phyloP scores from a whole-genome alignment of 768 basidiomycete species.

The Suillus ampliporus region DNA sequence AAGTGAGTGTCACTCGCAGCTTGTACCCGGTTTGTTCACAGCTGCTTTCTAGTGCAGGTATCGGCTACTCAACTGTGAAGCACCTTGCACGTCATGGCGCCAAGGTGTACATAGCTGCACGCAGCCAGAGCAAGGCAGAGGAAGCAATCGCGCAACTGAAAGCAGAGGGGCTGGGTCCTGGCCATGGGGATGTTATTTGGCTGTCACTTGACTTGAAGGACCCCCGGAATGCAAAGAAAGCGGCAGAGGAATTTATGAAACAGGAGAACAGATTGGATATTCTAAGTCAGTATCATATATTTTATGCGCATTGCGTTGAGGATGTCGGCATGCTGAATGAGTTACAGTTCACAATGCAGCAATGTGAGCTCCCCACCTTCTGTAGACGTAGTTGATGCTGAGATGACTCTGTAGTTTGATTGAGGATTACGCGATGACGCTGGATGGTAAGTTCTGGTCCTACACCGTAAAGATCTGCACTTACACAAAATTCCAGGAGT shows the following conservation, averaged over 20 bases:
- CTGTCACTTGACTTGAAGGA: constrained; percentile 57
- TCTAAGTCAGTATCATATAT: constrained; percentile 45
- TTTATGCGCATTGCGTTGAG: not conserved
- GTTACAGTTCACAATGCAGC: constrained; percentile 61
- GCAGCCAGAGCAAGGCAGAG: constrained; percentile 50
- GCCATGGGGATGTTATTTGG: constrained; percentile 53
- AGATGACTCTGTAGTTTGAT: constrained; percentile 24
- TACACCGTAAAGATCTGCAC: too few relatives aligned
- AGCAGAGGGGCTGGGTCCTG: constrained; percentile 47
- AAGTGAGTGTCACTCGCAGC: constrained; percentile 42
- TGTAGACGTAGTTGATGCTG: not conserved
- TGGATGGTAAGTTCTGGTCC: constrained; percentile 33
- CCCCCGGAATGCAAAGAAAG: constrained; percentile 49
- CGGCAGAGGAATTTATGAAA: constrained; percentile 54
- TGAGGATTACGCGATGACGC: constrained; percentile 22
- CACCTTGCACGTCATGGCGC: constrained; percentile 60
- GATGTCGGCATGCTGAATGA: constrained; percentile 5
- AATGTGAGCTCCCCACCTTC: constrained; percentile 39
- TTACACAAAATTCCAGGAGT: constrained; percentile 36
- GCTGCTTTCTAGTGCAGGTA: constrained; percentile 41
- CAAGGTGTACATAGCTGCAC: constrained; percentile 63
- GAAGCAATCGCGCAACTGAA: constrained; percentile 54
- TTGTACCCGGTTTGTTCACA: not conserved
- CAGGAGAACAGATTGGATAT: constrained; percentile 61
- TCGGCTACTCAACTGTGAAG: constrained; percentile 56